Evolutionary conservation across 2,329 filamentous ascomycete species (phyloP).

Genomic region (Penicillium sclerotigenum): DNA sequence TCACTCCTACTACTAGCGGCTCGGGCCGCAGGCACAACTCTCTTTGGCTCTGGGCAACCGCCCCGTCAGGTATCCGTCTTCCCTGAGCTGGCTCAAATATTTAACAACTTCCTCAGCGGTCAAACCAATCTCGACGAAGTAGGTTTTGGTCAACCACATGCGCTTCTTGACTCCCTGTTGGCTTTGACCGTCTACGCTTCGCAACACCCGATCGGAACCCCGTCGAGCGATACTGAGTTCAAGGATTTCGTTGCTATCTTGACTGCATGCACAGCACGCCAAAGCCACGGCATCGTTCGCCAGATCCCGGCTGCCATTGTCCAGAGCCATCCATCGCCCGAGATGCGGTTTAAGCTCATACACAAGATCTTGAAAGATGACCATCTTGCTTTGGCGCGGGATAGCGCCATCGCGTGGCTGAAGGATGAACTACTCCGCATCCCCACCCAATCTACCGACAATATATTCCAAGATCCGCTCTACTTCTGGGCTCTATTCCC

Average conservation of each 20-base stretch:
- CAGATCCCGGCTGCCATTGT: constrained; percentile 40
- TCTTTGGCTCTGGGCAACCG: constrained; percentile 46
- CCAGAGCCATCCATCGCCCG: constrained; percentile 53
- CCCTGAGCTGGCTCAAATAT: constrained; percentile 51
- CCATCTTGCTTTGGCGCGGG: constrained; percentile 53
- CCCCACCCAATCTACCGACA: constrained; percentile 15
- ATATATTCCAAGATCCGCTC: constrained; percentile 36
- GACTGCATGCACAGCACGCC: constrained; percentile 37
- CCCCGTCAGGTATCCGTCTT: constrained; percentile 48
- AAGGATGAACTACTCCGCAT: constrained; percentile 58
- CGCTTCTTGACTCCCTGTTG: constrained; percentile 54
- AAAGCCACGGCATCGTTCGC: constrained; percentile 38
- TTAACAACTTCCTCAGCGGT: constrained; percentile 52
- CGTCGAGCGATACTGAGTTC: constrained; percentile 52
- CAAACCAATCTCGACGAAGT: constrained; percentile 37
- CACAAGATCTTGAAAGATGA: constrained; percentile 55
- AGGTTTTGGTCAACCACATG: constrained; percentile 48
- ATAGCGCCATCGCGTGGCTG: constrained; percentile 58
- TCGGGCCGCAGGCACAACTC: constrained; percentile 48
- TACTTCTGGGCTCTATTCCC: constrained; percentile 47
- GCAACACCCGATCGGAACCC: constrained; percentile 45
- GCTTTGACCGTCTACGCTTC: constrained; percentile 52
- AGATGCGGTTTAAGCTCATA: constrained; percentile 53
- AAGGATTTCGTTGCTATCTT: constrained; percentile 51
- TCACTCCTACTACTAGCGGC: constrained; percentile 54